Evolutionary conservation across 108 stramenopile genomes (phyloP).

Genomic region (Discostella pseudostelligera): DNA sequence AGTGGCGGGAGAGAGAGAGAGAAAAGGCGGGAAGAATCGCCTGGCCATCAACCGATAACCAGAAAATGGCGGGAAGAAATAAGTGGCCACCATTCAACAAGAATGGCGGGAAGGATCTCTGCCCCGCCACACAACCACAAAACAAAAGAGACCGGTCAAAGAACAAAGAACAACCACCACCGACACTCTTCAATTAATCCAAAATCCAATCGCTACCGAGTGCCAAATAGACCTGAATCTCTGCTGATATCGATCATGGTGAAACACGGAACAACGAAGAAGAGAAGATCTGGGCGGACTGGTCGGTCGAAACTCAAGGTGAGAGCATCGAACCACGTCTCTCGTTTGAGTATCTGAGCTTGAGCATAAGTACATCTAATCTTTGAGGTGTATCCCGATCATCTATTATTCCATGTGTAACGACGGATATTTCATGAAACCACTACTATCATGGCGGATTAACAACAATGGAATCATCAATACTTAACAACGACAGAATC

Average conservation of each 20-base stretch:
- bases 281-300: constrained; percentile 70
- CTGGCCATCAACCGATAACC: not conserved
- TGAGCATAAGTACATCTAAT: not conserved
- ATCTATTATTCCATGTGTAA: not conserved
- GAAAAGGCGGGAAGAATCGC: too few species aligned
- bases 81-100: too few species aligned
- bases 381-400: not conserved
- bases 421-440: not conserved
- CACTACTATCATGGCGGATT: not conserved
- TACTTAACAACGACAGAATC: constrained; percentile 37
- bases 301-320: constrained; percentile 74
- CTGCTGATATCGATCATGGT: constrained; percentile 48
- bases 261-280: constrained; percentile 69
- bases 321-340: constrained; percentile 5
- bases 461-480: constrained; percentile 3
- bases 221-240: not conserved
- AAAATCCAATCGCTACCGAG: too few species aligned
- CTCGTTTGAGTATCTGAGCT: too few species aligned
- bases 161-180: too few species aligned
- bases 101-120: too few species aligned
- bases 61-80: not conserved
- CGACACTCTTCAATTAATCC: too few species aligned
- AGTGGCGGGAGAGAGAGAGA: too few species aligned
- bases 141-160: too few species aligned
- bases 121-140: not conserved